phyloP scores from a whole-genome alignment of 495 filamentous ascomycete genomes.

The Echria macrotheca region DNA sequence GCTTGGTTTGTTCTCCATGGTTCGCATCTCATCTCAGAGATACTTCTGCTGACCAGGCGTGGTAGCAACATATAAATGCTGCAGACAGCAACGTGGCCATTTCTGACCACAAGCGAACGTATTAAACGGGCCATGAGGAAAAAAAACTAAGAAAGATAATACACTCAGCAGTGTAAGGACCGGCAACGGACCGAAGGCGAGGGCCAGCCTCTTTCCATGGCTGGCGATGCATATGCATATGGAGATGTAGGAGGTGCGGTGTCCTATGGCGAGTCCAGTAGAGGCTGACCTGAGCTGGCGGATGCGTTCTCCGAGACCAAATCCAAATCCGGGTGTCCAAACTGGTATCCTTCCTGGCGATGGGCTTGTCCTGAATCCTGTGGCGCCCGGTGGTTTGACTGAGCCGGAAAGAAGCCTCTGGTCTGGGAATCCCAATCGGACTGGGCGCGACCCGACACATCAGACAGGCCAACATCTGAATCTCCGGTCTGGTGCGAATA shows the following conservation, averaged over 20 bases:
- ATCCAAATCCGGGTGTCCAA: neutral
- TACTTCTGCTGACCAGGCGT: too few species aligned
- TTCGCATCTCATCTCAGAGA: too few species aligned
- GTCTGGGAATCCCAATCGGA: conserved; percentile 19
- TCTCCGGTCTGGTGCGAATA: conserved; percentile 5
- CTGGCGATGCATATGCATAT: too few species aligned
- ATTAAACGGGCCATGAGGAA: too few species aligned
- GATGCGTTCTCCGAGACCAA: conserved; percentile 1
- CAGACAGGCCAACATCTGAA: conserved; percentile 20
- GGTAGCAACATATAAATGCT: too few species aligned
- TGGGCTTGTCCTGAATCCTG: conserved; percentile 1
- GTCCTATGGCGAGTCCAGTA: conserved; percentile 15
- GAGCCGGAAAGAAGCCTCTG: conserved; percentile 6
- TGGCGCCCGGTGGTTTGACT: neutral
- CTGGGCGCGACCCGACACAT: conserved; percentile 4
- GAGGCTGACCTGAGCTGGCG: conserved; percentile 5
- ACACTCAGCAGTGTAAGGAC: too few species aligned
- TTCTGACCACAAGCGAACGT: too few species aligned
- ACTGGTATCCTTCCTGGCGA: neutral
- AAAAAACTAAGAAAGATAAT: too few species aligned
- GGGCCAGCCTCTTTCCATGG: neutral
- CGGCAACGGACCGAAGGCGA: too few species aligned
- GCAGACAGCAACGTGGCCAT: too few species aligned
- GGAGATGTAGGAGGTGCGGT: too few species aligned
- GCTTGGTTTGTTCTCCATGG: too few species aligned